These are phyloP conservation scores for Penstemon eatonii DNA, from an alignment of 257 asterid species.

Conservation along the genomic window DNA sequence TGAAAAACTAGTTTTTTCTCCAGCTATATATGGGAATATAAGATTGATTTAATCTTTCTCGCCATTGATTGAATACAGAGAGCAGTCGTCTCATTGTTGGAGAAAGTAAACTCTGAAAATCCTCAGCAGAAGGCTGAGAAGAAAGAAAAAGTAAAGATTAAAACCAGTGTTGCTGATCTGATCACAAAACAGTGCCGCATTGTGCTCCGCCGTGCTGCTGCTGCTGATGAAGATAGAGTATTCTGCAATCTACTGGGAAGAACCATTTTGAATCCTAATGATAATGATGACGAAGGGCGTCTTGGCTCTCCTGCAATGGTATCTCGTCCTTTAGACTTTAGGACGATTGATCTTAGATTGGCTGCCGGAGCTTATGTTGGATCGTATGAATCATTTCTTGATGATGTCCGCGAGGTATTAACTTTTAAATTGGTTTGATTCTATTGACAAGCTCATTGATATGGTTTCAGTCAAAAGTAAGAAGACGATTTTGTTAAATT, in stretches of 20 bases:
- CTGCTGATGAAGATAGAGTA: slow-evolving; percentile 72
- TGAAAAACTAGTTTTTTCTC: background rate
- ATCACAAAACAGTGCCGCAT: slow-evolving; percentile 84
- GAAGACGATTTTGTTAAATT: background rate
- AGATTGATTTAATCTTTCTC: slow-evolving; percentile 23
- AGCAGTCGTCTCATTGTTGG: slow-evolving; percentile 82
- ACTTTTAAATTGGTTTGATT: slow-evolving; percentile 13
- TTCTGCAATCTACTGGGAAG: slow-evolving; percentile 90
- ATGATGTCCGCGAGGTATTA: slow-evolving; percentile 91
- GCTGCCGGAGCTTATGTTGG: slow-evolving; percentile 90
- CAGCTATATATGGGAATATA: background rate
- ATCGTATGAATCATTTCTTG: slow-evolving; percentile 82
- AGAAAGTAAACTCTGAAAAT: slow-evolving; percentile 49
- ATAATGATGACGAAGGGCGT: slow-evolving; percentile 76
- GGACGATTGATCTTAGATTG: slow-evolving; percentile 90
- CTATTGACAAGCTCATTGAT: slow-evolving; percentile 18
- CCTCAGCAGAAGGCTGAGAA: slow-evolving; percentile 63
- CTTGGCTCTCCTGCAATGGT: slow-evolving; percentile 94
- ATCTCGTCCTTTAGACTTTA: slow-evolving; percentile 88
- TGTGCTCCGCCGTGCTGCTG: slow-evolving; percentile 68
- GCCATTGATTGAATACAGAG: slow-evolving; percentile 57
- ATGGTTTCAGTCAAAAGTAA: slow-evolving; percentile 1
- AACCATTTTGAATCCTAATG: slow-evolving; percentile 63
- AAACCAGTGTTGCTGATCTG: slow-evolving; percentile 57
- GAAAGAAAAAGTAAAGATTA: slow-evolving; percentile 57